phyloP scores from a whole-genome alignment of 192 early-diverging fungal genomes.

The Kappamyces sp. region DNA sequence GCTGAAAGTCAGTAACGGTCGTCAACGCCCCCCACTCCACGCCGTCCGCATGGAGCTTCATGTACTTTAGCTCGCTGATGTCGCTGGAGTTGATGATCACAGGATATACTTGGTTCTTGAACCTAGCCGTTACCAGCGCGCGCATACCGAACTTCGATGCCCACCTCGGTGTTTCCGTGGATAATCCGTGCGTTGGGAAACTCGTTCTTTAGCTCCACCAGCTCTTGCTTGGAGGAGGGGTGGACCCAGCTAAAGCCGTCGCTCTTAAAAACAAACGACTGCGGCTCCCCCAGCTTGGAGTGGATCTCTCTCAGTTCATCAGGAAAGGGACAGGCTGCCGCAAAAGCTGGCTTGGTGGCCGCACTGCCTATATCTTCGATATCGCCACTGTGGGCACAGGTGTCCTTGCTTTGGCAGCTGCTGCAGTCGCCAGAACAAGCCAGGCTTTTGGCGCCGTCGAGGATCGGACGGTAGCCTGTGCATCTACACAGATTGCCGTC shows the following conservation, averaged over 20 bases:
- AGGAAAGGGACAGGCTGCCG: slow-evolving; percentile 21
- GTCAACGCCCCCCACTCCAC: slow-evolving; percentile 55
- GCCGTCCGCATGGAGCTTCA: slow-evolving; percentile 26
- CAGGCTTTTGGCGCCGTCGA: slow-evolving; percentile 73
- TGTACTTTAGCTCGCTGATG: slow-evolving; percentile 57
- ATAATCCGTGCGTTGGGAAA: slow-evolving; percentile 70
- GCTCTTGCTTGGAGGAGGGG: slow-evolving; percentile 23
- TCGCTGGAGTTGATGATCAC: slow-evolving; percentile 62
- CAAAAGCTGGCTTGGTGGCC: background rate
- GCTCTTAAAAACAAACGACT: slow-evolving; percentile 45
- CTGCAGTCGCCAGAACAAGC: slow-evolving; percentile 19
- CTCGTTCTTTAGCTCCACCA: slow-evolving; percentile 23
- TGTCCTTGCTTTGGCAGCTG: slow-evolving; percentile 12
- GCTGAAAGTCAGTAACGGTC: slow-evolving; percentile 57
- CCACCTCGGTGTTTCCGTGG: slow-evolving; percentile 76
- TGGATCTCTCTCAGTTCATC: slow-evolving; percentile 18
- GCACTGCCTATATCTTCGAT: slow-evolving; percentile 26
- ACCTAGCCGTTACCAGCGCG: slow-evolving; percentile 16
- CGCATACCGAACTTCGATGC: slow-evolving; percentile 55
- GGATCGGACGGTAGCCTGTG: slow-evolving; percentile 82
- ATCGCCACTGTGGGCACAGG: slow-evolving; percentile 15
- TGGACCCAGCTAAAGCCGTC: slow-evolving; percentile 50
- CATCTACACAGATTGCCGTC: slow-evolving; percentile 88
- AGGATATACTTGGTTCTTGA: slow-evolving; percentile 64
- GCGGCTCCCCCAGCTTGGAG: slow-evolving; percentile 15